Evolutionary conservation across 768 basidiomycete genomes (phyloP), one percentile per base, ranked within the genome.

Genomic region (Scleroderma bovista): DNA sequence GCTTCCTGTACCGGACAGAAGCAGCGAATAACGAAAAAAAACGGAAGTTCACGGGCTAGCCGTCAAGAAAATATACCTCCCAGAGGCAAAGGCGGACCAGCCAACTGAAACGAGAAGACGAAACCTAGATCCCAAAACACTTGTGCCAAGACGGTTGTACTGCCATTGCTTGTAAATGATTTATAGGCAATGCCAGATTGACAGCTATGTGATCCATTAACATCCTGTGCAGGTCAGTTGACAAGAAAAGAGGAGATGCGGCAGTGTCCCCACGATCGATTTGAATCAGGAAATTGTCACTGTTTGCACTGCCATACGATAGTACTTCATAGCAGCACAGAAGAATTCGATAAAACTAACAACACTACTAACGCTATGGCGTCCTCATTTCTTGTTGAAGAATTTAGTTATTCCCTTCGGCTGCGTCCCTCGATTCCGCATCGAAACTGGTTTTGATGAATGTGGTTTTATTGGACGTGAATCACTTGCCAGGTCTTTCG

Each of bases 401-500:
- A 75, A 81, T 57, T 70, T 77, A 34, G 75, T 72, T 46, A 81
- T 80, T 9, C 74, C 74, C 42, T 67, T 53, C 22, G 58, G 50
- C 47, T 67, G 61, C 23, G 48, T 49, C 24, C 51, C 56, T 58
- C 68, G 68, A 57, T 56, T 63, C 53, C 62, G 70, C 53, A 64
- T 65, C 41, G 61, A 65, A 36, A 53, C 55, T 33, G 43, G 58
- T 33, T 51, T 57, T 48, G 59, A 48, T 36, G 55, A 51, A 29
- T 23, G 40, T 17, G 46, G 53, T 22, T 50, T 54, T 39, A 24
- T 33, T 44, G 48, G 33, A 17, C 11, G 36, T 17, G 42, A 47
- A 4, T 74, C 70, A 22, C 75, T 75, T 19, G 84, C 77, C 45
- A 97, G 62, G 48, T 90, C 86, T 58, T 83, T 75, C 1, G 94